Evolutionary conservation across 352 stramenopile species (phyloP), one percentile per base, ranked within the genome.

Genomic region (Pythium plurisporium): DNA sequence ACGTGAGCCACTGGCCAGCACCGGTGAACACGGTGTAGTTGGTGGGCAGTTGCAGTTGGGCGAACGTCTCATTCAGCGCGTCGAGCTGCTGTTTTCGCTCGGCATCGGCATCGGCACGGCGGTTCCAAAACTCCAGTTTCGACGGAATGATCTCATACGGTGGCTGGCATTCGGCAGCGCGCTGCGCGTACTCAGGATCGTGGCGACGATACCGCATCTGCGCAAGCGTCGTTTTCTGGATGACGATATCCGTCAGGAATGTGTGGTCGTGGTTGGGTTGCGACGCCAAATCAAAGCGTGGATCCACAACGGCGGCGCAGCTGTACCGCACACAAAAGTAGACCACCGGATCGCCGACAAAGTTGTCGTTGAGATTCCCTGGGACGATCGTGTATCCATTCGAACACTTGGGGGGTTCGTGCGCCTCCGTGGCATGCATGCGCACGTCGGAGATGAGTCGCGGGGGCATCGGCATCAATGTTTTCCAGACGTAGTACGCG

Each of bases 401-500:
- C 2, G 20, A 2, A 47, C 56, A 64, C 20, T 37, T 6, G 8
- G 22, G 15, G 4, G 30, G 29, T 1, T 37, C 29, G 7, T 30
- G 17, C 0, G n/a, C 19, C 20, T 46, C 22, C 4, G 40, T n/a
- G 14, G 38, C 46, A 15, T 52, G 38, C 3, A 64, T 4, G 23
- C 47, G 46, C 3, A 57, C 37, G 47, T 57, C 36, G 11, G 20
- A 12, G 46, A 64, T 57, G 17, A 64, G 23, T 17, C 38, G 29
- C 5, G 12, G 17, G 3, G 44, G 44, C 17, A 49, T 40, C 6
- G 55, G 55, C 26, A 43, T 17, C 8, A 49, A 9, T 1, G 8
- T 17, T 7, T 47, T 46, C 56, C 56, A 64, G 47, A 47, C 56
- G 56, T 64, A 64, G 29, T 51, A 57, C 8, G 40, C 45, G 26